These are phyloP conservation scores for Areca catechu DNA, from an alignment of 176 grass and related monocot species.

Conservation along the genomic window DNA sequence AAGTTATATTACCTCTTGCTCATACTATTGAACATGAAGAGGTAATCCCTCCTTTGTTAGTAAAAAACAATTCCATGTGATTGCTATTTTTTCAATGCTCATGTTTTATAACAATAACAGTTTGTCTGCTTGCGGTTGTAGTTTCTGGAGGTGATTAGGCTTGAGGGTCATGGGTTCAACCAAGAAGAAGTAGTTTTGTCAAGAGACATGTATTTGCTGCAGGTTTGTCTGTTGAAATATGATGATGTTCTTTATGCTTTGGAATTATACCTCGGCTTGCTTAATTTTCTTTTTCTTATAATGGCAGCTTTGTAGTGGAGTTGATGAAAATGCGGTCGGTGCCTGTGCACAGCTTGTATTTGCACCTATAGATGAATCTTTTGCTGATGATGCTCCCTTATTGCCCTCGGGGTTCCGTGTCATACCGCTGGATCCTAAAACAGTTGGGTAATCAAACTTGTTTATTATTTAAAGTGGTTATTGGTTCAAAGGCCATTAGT, in stretches of 20 bases:
- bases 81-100: background rate
- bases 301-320: slow-evolving; percentile 64
- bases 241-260: no score
- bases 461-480: no score
- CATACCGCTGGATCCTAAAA: slow-evolving; percentile 68
- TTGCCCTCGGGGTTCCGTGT: slow-evolving; percentile 89
- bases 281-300: background rate
- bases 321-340: slow-evolving; percentile 71
- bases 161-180: slow-evolving; percentile 75
- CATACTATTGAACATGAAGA: slow-evolving; percentile 88
- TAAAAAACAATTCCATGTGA: no score
- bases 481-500: no score
- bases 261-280: no score
- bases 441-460: slow-evolving; percentile 22
- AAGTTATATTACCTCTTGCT: slow-evolving; percentile 72
- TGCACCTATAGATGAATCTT: slow-evolving; percentile 92
- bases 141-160: slow-evolving; percentile 87
- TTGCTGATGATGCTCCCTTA: slow-evolving; percentile 79
- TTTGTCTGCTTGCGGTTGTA: slow-evolving; percentile 14
- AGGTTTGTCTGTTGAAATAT: slow-evolving; percentile 30
- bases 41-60: slow-evolving; percentile 23
- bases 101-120: slow-evolving; percentile 1
- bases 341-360: slow-evolving; percentile 86
- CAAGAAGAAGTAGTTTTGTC: slow-evolving; percentile 72
- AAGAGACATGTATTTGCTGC: slow-evolving; percentile 74